Conservation (phyloP, 768 basidiomycete genomes). For the Suillus paluster region DNA sequence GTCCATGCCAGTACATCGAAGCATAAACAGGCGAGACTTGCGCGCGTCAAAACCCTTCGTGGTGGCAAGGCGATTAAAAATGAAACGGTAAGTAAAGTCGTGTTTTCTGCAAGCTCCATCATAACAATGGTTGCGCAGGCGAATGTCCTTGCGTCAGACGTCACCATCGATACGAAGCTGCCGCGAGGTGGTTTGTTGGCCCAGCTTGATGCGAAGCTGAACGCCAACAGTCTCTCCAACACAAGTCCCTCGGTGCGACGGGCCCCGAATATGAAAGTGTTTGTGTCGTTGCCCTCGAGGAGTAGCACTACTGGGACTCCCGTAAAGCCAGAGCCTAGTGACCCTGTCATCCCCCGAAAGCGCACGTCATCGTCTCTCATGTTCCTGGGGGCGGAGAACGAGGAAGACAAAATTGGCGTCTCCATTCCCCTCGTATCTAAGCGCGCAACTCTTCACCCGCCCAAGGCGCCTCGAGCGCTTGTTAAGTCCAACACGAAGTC, state of each 20-base stretch:
- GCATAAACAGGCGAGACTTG: constrained; percentile 28
- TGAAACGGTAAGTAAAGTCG: not conserved
- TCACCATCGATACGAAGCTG: not conserved
- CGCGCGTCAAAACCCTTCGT: constrained; percentile 25
- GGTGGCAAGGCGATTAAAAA: constrained; percentile 10
- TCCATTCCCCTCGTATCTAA: constrained; percentile 12
- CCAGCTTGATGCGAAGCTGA: constrained; percentile 12
- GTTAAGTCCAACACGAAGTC: constrained; percentile 22
- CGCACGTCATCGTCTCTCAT: constrained; percentile 39
- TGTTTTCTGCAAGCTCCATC: not conserved
- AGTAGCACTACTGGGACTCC: constrained; percentile 8
- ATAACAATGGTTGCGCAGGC: constrained; percentile 6
- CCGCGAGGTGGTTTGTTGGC: constrained; percentile 4
- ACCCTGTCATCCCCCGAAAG: constrained; percentile 41
- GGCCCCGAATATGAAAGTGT: not conserved
- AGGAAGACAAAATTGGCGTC: constrained; percentile 1
- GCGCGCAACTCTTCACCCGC: constrained; percentile 30
- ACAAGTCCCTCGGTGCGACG: not conserved
- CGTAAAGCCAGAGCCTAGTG: constrained; percentile 36
- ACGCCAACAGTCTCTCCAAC: too few species aligned
- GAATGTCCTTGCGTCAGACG: constrained; percentile 3
- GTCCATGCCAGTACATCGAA: constrained; percentile 21
- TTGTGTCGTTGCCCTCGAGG: not conserved
- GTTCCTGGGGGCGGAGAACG: constrained; percentile 12
- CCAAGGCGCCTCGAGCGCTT: constrained; percentile 30